These are phyloP conservation scores for Podospora pseudoanserina DNA, from an alignment of 495 filamentous ascomycete species.

Conservation along the genomic window DNA sequence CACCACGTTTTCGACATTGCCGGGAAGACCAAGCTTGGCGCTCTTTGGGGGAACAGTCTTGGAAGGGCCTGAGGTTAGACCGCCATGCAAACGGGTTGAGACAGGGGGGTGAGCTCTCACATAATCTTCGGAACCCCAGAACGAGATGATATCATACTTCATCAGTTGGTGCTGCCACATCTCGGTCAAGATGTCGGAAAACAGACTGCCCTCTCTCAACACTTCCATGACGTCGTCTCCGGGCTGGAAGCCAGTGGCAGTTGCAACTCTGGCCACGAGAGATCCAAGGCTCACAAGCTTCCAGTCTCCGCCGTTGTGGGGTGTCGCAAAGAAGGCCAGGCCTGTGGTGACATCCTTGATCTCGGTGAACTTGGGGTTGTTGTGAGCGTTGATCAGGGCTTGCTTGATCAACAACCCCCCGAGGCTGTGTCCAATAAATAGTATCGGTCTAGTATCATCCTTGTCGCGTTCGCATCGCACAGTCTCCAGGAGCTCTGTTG, in stretches of 20 bases:
- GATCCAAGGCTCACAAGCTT: constrained; percentile 6
- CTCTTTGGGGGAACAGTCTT: constrained; percentile 7
- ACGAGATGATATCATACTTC: constrained; percentile 23
- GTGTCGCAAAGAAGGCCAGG: constrained; percentile 15
- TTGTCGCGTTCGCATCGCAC: constrained; percentile 22
- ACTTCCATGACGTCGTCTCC: constrained; percentile 20
- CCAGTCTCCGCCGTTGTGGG: constrained; percentile 13
- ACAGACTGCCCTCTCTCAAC: constrained; percentile 17
- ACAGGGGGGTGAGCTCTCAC: neutral
- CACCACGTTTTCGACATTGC: constrained; percentile 19
- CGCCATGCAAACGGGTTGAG: neutral
- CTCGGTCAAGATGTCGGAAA: constrained; percentile 20
- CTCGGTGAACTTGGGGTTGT: constrained; percentile 12
- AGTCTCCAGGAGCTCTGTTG: constrained; percentile 23
- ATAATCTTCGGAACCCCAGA: constrained; percentile 18
- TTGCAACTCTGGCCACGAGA: constrained; percentile 14
- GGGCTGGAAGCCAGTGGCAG: constrained; percentile 18
- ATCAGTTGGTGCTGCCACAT: constrained; percentile 16
- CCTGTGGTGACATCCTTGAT: constrained; percentile 13
- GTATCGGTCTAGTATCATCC: constrained; percentile 15
- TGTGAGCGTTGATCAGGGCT: constrained; percentile 23
- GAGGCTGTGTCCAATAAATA: constrained; percentile 25
- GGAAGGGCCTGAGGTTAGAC: neutral
- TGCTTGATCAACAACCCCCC: constrained; percentile 26
- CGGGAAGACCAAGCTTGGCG: constrained; percentile 10